Percentiles rank a stretch among this genome's conserved stretches.
These are phyloP conservation scores for Sporothrix pallida DNA, from an alignment of 2,329 filamentous ascomycete genomes.

Conservation along the genomic window DNA sequence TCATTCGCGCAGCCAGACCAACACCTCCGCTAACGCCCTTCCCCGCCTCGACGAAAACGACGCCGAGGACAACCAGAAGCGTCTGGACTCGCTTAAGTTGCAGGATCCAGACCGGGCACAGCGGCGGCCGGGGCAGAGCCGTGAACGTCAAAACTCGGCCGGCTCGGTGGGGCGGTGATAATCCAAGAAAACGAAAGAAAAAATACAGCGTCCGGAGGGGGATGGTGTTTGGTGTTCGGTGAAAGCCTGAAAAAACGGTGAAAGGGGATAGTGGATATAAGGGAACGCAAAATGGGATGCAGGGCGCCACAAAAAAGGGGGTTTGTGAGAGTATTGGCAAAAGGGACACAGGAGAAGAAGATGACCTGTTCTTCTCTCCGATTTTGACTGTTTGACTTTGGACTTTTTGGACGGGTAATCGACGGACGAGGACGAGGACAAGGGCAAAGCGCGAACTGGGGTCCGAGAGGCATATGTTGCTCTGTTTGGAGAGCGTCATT, in stretches of 20 bases:
- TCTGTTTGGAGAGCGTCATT: background rate
- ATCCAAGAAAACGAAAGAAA: background rate
- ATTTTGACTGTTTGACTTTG: background rate
- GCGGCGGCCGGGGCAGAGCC: constrained; percentile 49
- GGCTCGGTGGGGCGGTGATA: constrained; percentile 52
- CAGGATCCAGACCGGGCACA: constrained; percentile 76
- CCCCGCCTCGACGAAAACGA: constrained; percentile 76
- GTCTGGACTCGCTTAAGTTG: constrained; percentile 86
- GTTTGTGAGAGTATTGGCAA: constrained; percentile 11
- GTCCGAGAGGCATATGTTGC: background rate
- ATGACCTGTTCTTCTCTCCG: no score
- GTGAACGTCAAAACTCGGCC: constrained; percentile 65
- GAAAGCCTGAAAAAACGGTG: background rate
- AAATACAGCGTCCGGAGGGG: background rate
- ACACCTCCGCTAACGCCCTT: constrained; percentile 38
- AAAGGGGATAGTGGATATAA: background rate
- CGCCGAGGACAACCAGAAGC: constrained; percentile 82
- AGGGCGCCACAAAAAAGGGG: background rate
- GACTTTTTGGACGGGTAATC: background rate
- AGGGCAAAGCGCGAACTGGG: background rate
- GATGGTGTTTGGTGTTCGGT: background rate
- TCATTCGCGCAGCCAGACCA: background rate
- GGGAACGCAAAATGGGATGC: background rate
- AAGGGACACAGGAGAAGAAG: background rate
- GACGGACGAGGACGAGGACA: background rate